A percentile compares a stretch with the other conserved stretches of the same genome.
Evolutionary conservation across 1,284 basidiomycete species (phyloP).

Genomic region (Marasmius fiardii): DNA sequence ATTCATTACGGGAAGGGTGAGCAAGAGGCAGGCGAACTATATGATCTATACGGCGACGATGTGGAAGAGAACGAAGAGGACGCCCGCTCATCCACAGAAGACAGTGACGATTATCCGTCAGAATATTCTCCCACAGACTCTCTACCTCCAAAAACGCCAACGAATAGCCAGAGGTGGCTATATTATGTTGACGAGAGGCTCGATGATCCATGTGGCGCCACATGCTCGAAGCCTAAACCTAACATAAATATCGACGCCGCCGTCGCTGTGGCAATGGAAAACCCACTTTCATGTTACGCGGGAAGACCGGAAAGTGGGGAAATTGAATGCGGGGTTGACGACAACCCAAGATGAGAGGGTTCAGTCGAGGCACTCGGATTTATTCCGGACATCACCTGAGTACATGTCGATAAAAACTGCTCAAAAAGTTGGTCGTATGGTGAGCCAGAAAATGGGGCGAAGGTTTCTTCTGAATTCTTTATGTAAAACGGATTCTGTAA

Average conservation of each 20-base stretch:
- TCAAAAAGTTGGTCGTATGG: too few relatives aligned
- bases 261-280: neutral
- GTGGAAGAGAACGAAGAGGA: neutral
- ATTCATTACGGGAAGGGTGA: neutral
- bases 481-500: too few relatives aligned
- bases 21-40: slow-evolving; percentile 1
- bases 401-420: neutral
- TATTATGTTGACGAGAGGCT: neutral
- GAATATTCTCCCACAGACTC: neutral
- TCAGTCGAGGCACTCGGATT: neutral
- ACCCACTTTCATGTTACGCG: neutral
- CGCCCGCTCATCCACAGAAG: neutral
- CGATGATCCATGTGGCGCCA: neutral
- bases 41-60: slow-evolving; percentile 2
- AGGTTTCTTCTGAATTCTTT: too few relatives aligned
- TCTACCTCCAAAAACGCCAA: neutral
- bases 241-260: neutral
- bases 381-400: neutral
- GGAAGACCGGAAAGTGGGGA: neutral
- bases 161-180: neutral
- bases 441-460: too few relatives aligned
- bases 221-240: neutral
- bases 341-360: too few relatives aligned
- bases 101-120: slow-evolving; percentile 2
- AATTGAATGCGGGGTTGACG: neutral